These are phyloP conservation scores for Phytophthora rubi DNA, from an alignment of 352 stramenopile species.

Conservation along the genomic window DNA sequence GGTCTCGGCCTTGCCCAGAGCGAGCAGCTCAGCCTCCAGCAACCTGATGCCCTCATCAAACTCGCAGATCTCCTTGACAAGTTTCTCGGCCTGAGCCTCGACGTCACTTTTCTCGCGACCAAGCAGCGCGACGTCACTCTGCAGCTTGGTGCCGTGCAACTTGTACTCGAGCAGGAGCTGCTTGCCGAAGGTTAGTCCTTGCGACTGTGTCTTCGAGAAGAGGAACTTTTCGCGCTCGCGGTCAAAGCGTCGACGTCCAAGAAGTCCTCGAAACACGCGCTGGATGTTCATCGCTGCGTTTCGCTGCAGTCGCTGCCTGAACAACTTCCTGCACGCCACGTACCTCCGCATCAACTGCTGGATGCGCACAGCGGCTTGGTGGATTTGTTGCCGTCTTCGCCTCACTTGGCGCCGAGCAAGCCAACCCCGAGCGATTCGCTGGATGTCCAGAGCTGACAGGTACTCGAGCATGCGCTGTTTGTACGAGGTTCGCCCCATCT, in stretches of 20 bases:
- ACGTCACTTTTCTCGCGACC: conserved; percentile 89
- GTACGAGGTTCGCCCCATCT: conserved; percentile 84
- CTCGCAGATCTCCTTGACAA: conserved; percentile 93
- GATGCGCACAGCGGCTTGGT: conserved; percentile 70
- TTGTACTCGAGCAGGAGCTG: conserved; percentile 97
- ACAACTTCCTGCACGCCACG: conserved; percentile 58
- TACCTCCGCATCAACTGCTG: conserved; percentile 83
- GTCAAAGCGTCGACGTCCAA: conserved; percentile 78
- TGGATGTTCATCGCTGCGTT: conserved; percentile 86
- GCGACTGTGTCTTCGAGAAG: conserved; percentile 93
- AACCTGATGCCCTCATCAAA: conserved; percentile 93
- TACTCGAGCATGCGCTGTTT: conserved; percentile 78
- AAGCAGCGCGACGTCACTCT: conserved; percentile 93
- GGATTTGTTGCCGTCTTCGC: conserved; percentile 54
- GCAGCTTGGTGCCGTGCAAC: conserved; percentile 93
- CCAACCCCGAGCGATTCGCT: conserved; percentile 87
- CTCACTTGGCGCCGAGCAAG: conserved; percentile 67
- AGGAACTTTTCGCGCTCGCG: conserved; percentile 95
- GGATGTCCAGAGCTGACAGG: conserved; percentile 82
- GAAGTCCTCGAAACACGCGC: conserved; percentile 88
- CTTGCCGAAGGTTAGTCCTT: conserved; percentile 95
- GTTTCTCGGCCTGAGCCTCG: conserved; percentile 88
- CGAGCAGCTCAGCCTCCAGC: conserved; percentile 94
- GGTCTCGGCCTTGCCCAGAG: conserved; percentile 91
- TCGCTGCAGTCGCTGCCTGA: conserved; percentile 50